These are phyloP conservation scores for Tuber melanosporum DNA, from an alignment of 495 filamentous ascomycete species.

Conservation along the genomic window DNA sequence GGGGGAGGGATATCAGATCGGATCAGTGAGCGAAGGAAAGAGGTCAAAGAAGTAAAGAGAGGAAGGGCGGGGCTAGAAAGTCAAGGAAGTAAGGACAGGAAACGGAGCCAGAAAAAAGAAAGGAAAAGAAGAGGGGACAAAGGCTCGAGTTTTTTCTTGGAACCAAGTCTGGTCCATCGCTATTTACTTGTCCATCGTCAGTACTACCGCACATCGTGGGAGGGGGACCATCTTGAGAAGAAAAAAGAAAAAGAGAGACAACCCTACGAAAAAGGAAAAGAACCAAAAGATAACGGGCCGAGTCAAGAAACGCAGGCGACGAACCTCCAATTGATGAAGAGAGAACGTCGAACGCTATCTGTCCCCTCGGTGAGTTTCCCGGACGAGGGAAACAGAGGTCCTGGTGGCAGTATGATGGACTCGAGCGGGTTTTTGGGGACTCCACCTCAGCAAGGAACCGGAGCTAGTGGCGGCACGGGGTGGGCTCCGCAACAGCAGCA, in stretches of 20 bases:
- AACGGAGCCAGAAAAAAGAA: conserved; percentile 5
- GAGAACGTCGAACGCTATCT: conserved; percentile 39
- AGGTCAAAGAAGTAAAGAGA: conserved; percentile 7
- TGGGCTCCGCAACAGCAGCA: conserved; percentile 40
- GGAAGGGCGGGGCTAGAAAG: background rate
- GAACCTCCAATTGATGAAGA: conserved; percentile 30
- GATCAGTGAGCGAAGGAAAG: background rate
- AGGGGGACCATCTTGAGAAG: conserved; percentile 3
- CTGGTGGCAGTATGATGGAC: conserved; percentile 19
- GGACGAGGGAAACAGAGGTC: conserved; percentile 17
- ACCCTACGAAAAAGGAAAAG: conserved; percentile 1
- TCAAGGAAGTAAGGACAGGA: background rate
- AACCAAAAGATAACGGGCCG: conserved; percentile 12
- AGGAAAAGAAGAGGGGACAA: conserved; percentile 10
- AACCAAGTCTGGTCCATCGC: background rate
- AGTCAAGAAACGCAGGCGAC: background rate
- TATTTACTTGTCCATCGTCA: background rate
- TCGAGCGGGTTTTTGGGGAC: conserved; percentile 29
- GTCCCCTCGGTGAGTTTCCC: conserved; percentile 36
- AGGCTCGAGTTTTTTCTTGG: background rate
- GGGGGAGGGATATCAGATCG: background rate
- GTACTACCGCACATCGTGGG: background rate
- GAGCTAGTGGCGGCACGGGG: conserved; percentile 30
- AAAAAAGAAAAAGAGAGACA: background rate
- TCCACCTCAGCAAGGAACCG: conserved; percentile 19